Conservation (phyloP, 495 filamentous ascomycete genomes). For the Pseudomonodictys pantanalensis region DNA sequence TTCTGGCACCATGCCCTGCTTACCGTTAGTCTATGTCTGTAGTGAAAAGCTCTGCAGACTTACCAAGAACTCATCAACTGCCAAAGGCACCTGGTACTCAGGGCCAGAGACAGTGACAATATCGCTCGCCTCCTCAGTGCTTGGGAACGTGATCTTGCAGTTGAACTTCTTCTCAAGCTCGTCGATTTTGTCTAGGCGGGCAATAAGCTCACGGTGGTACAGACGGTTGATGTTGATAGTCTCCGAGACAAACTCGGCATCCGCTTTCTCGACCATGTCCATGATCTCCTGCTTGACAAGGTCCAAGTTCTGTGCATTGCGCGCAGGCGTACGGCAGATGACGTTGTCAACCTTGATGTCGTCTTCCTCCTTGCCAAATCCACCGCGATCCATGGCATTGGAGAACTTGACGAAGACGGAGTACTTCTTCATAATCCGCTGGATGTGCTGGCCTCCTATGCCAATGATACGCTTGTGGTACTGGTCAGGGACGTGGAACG, state of each 20-base stretch:
- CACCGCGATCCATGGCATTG: slow-evolving; percentile 97
- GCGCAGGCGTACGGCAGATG: slow-evolving; percentile 93
- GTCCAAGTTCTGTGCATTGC: slow-evolving; percentile 94
- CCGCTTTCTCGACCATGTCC: slow-evolving; percentile 97
- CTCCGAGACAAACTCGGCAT: slow-evolving; percentile 94
- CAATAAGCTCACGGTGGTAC: slow-evolving; percentile 88
- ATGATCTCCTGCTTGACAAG: slow-evolving; percentile 98
- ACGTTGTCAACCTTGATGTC: slow-evolving; percentile 99
- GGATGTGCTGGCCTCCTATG: slow-evolving; percentile 96
- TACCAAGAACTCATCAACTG: slow-evolving; percentile 90
- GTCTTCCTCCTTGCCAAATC: slow-evolving; percentile 90
- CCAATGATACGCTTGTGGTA: slow-evolving; percentile 99
- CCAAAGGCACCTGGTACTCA: slow-evolving; percentile 94
- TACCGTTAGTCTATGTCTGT: slow-evolving; percentile 35
- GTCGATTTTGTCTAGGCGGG: slow-evolving; percentile 82
- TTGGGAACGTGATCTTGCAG: slow-evolving; percentile 96
- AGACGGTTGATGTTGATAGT: slow-evolving; percentile 89
- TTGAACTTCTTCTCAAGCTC: slow-evolving; percentile 98
- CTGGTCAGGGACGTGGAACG: slow-evolving; percentile 98
- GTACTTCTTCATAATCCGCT: slow-evolving; percentile 99
- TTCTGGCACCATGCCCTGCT: slow-evolving; percentile 90
- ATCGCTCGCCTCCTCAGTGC: slow-evolving; percentile 95
- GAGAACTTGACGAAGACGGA: slow-evolving; percentile 99
- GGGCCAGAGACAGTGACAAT: slow-evolving; percentile 92
- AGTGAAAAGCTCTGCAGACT: slow-evolving; percentile 26